Conservation (phyloP, 192 early-diverging fungal species). For the Spizellomyces punctatus region DNA sequence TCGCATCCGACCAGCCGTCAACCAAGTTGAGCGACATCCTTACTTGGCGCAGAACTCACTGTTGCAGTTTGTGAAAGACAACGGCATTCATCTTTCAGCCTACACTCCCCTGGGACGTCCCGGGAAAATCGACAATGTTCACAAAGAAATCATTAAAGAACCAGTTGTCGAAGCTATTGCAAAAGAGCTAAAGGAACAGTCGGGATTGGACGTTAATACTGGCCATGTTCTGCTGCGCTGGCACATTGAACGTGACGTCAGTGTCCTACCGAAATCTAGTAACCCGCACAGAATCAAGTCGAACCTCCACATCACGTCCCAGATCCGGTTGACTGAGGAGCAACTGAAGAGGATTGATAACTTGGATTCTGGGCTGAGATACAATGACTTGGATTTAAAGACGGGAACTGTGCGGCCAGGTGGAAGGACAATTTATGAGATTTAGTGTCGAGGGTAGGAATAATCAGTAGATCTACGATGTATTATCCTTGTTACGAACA, state of each 20-base stretch:
- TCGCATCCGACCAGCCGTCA: conserved; percentile 76
- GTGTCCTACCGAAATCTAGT: conserved; percentile 81
- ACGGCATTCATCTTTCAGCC: conserved; percentile 76
- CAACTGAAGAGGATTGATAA: conserved; percentile 51
- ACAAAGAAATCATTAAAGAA: conserved; percentile 51
- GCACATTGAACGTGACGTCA: conserved; percentile 70
- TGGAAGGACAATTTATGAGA: too few relatives aligned
- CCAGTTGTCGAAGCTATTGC: conserved; percentile 50
- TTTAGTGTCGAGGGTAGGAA: too few relatives aligned
- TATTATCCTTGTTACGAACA: too few relatives aligned
- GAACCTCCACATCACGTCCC: conserved; percentile 59
- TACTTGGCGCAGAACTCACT: conserved; percentile 71
- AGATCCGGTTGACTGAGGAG: conserved; percentile 48
- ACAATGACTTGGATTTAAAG: too few relatives aligned
- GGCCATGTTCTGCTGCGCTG: conserved; percentile 81
- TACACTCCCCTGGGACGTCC: conserved; percentile 80
- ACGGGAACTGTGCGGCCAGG: too few relatives aligned
- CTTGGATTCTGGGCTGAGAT: too few relatives aligned
- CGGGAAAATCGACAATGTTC: conserved; percentile 10
- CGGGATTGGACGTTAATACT: conserved; percentile 31
- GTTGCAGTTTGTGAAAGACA: conserved; percentile 67
- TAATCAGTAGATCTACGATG: too few relatives aligned
- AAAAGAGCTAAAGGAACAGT: conserved; percentile 53
- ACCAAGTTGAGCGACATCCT: conserved; percentile 88
- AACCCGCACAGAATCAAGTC: conserved; percentile 61